These are phyloP conservation scores for Aspergillus sp. DNA, from an alignment of 2,329 filamentous ascomycete genomes.

Conservation along the genomic window DNA sequence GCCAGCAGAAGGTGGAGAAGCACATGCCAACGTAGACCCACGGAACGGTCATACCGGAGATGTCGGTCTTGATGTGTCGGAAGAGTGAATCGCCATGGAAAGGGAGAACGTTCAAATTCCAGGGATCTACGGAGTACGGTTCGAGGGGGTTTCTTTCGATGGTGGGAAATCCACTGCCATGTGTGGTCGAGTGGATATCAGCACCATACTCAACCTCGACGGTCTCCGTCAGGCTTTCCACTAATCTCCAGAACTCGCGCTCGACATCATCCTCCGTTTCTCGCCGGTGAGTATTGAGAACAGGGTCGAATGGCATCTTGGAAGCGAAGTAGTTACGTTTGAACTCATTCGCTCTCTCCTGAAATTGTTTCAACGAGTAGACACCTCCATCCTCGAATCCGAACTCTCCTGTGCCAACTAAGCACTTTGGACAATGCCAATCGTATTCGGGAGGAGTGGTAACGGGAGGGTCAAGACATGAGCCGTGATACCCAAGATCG, in stretches of 20 bases:
- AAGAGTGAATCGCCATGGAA: constrained; percentile 88
- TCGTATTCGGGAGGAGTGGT: constrained; percentile 71
- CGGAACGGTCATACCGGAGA: constrained; percentile 97
- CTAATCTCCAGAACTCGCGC: constrained; percentile 90
- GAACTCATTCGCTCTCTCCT: constrained; percentile 91
- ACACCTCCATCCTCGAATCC: constrained; percentile 95
- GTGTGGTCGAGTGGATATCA: constrained; percentile 95
- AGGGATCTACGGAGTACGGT: constrained; percentile 78
- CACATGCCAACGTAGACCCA: constrained; percentile 99
- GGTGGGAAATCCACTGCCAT: constrained; percentile 93
- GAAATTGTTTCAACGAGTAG: constrained; percentile 91
- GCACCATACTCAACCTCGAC: constrained; percentile 98
- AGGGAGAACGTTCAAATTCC: constrained; percentile 91
- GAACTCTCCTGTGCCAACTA: constrained; percentile 93
- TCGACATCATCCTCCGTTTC: constrained; percentile 95
- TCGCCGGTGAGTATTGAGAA: constrained; percentile 68
- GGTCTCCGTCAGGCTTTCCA: constrained; percentile 87
- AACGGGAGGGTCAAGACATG: constrained; percentile 80
- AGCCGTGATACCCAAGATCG: constrained; percentile 77
- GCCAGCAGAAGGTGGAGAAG: constrained; percentile 99
- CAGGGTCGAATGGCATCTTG: constrained; percentile 79
- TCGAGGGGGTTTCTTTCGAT: constrained; percentile 84
- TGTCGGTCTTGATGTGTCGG: constrained; percentile 94
- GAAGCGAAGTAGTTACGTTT: constrained; percentile 89
- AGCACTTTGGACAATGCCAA: constrained; percentile 92